Percentiles rank a stretch among this genome's conserved stretches.
Conservation (phyloP, 2,329 filamentous ascomycete species). For the Aspergillus ustus region DNA sequence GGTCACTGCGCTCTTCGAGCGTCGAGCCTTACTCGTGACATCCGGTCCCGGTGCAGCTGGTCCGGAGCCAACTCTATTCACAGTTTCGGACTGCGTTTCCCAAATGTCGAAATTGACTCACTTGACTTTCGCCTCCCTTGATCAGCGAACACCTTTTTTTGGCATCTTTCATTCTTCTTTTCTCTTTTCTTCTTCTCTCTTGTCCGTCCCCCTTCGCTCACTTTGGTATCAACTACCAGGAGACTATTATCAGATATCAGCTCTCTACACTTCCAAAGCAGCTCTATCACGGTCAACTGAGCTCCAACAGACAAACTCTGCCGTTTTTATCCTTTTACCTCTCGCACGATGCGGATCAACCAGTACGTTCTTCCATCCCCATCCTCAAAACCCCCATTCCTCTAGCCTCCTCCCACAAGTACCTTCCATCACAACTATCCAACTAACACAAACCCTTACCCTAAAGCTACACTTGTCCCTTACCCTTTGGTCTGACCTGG, state of each 20-base stretch:
- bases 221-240: neutral
- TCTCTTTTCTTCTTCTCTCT: neutral
- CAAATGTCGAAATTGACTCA: neutral
- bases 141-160: neutral
- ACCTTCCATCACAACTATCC: no score
- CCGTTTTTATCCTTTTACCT: neutral
- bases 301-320: neutral
- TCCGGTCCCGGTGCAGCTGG: neutral
- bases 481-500: neutral
- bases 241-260: neutral
- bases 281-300: no score
- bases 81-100: neutral
- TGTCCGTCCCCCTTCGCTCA: neutral
- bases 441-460: neutral
- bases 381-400: neutral
- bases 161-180: neutral
- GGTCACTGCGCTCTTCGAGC: neutral
- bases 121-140: neutral
- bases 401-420: no score
- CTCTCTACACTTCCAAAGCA: neutral
- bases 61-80: neutral
- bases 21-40: neutral
- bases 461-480: neutral
- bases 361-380: neutral
- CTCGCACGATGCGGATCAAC: neutral